These are phyloP conservation scores for Globisporangium heterothallicum DNA, from an alignment of 352 stramenopile genomes.

Conservation along the genomic window DNA sequence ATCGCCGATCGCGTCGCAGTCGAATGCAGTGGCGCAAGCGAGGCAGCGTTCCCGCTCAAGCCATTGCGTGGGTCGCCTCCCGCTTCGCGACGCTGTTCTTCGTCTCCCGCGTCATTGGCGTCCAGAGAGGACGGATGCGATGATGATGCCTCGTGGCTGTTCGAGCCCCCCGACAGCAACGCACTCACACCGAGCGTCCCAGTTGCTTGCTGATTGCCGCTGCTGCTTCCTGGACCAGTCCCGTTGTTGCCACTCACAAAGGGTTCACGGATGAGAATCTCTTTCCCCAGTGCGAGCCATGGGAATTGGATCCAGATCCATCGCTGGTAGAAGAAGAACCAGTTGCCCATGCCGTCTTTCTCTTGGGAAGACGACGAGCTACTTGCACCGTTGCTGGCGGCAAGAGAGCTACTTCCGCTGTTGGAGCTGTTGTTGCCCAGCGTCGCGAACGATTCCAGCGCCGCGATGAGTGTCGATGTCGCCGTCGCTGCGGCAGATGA, in stretches of 20 bases:
- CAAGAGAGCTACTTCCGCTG: neutral
- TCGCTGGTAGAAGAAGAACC: constrained; percentile 88
- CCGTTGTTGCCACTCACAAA: constrained; percentile 30
- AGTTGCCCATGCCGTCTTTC: constrained; percentile 43
- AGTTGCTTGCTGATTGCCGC: neutral
- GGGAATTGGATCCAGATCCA: constrained; percentile 93
- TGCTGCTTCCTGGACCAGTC: neutral
- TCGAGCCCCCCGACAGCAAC: neutral
- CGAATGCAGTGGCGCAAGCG: neutral
- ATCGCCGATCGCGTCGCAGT: constrained; percentile 8
- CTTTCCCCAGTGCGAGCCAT: constrained; percentile 83
- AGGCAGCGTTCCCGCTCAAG: constrained; percentile 2
- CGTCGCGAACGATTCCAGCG: constrained; percentile 21
- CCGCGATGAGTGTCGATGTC: constrained; percentile 12
- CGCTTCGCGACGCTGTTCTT: constrained; percentile 15
- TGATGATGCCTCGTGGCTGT: neutral
- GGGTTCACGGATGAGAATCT: constrained; percentile 54
- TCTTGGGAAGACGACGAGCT: constrained; percentile 18
- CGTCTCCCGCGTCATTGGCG: constrained; percentile 14
- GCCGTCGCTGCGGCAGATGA: constrained; percentile 22
- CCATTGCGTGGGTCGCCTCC: neutral
- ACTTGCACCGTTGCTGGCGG: neutral
- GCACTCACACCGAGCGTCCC: neutral
- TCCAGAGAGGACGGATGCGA: neutral
- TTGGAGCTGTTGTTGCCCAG: constrained; percentile 9